phyloP scores from a whole-genome alignment of 495 filamentous ascomycete genomes.

The Xylona heveae region DNA sequence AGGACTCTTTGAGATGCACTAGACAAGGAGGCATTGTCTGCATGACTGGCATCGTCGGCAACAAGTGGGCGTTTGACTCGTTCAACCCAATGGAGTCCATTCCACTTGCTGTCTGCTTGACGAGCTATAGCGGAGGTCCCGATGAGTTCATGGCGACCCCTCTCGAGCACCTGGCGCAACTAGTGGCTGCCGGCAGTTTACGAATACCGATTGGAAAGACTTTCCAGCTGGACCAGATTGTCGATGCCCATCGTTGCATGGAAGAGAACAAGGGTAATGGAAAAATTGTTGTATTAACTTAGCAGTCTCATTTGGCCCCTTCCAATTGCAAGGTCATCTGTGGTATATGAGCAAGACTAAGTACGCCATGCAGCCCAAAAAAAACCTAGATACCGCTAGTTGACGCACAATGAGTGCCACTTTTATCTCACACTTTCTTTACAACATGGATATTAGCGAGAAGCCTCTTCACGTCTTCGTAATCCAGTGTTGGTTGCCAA shows the following conservation, averaged over 20 bases:
- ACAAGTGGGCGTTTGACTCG: constrained; percentile 22
- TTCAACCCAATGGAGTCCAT: constrained; percentile 25
- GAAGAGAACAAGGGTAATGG: neutral
- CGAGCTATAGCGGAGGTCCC: constrained; percentile 20
- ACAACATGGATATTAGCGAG: no score
- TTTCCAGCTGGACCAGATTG: constrained; percentile 28
- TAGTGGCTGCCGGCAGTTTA: constrained; percentile 17
- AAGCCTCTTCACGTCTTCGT: no score
- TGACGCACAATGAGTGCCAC: no score
- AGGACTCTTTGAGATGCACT: constrained; percentile 22
- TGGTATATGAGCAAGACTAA: no score
- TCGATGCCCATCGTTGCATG: constrained; percentile 18
- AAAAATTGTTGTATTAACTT: constrained; percentile 1
- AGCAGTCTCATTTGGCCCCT: no score
- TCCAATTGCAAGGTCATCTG: no score
- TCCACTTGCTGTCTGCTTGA: constrained; percentile 22
- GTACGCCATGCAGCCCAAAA: no score
- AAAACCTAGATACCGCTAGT: no score
- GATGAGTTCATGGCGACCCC: constrained; percentile 25
- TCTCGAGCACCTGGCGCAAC: constrained; percentile 20
- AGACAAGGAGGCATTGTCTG: constrained; percentile 22
- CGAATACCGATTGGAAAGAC: constrained; percentile 22
- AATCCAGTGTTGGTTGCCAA: no score
- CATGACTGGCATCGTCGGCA: constrained; percentile 29
- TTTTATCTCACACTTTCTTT: no score